Base-by-base conservation (phyloP, 257 asterid genomes). In the Thymus mandschuricus region DNA sequence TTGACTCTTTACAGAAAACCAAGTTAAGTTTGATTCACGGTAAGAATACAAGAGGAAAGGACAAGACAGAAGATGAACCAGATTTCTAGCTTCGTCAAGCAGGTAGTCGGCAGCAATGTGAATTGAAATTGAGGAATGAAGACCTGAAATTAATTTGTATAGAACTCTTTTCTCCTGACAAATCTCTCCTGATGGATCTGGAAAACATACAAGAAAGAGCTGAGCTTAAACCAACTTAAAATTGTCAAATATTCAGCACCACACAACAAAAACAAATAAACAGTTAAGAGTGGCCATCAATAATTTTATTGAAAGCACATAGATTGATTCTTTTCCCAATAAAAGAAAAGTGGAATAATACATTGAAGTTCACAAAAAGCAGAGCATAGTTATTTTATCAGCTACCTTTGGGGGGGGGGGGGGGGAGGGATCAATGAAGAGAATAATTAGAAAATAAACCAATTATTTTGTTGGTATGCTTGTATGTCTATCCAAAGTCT, bases 81-180 rank as follows among this genome's bases (percentile, higher is more conserved):
- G 76, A 80, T 84, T 84, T 64, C 54, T 81, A 79, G 89, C 81
- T 86, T 92, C 97, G 46, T 92, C 98, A 46, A 92, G 93, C 52
- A 92, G 90, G 81, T 88, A 92, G 43, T 88, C 97, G 59, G 97
- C 72, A 7, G 88, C 96, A 72, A 92, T 90, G 79, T 92, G 98
- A 74, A 86, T 81, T 44, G 98, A 92, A 57, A 92, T 92, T 51
- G 98, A 92, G 79, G 98, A 82, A 75, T 92, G 98, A 63, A 92
- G 96, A 73, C 97, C 97, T 7, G 98, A 92, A 75, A 92, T 92
- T 76, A 92, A 83, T 81, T 92, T 90, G 89, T 84, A 92, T 21
- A 92, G 68, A 67, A 90, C 91, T 78, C 86, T 89, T 79, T 85
- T 88, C 90, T 92, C 98, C 67, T 81, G 90, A 71, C 98, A 92